A percentile compares a stretch with the other conserved stretches of the same genome.
These are phyloP conservation scores for Leccinum arenicola DNA, from an alignment of 768 basidiomycete species.

Conservation along the genomic window DNA sequence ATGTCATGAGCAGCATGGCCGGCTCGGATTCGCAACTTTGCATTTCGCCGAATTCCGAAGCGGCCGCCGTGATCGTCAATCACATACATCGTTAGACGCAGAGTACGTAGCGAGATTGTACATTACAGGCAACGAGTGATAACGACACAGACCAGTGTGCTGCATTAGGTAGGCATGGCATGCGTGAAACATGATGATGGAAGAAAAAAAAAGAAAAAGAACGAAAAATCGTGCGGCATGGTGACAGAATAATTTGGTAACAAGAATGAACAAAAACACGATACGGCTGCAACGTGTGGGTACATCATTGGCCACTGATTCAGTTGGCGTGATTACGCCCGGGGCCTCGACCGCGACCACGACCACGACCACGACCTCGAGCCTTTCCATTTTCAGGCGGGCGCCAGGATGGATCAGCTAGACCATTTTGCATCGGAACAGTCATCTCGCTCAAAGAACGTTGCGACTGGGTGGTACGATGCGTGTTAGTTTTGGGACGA, in stretches of 20 bases:
- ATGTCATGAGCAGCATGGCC: not conserved
- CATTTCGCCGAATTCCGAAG: not conserved
- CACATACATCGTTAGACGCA: not conserved
- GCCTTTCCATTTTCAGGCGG: slow-evolving; percentile 24
- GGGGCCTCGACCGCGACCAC: slow-evolving; percentile 37
- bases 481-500: slow-evolving; percentile 6
- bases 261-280: slow-evolving; percentile 18
- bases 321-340: slow-evolving; percentile 36
- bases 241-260: slow-evolving; percentile 20
- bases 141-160: slow-evolving; percentile 14
- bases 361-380: slow-evolving; percentile 39
- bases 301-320: slow-evolving; percentile 5
- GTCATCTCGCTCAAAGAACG: slow-evolving; percentile 2
- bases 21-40: not conserved
- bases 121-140: slow-evolving; percentile 7
- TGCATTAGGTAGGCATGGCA: slow-evolving; percentile 21
- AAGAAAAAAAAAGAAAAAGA: slow-evolving; percentile 2
- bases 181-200: slow-evolving; percentile 19
- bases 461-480: not conserved
- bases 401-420: slow-evolving; percentile 8
- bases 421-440: slow-evolving; percentile 2
- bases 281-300: slow-evolving; percentile 16
- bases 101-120: slow-evolving; percentile 9
- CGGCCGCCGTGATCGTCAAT: slow-evolving; percentile 15
- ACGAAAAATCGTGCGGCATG: slow-evolving; percentile 14